Evolutionary conservation across 345 rosid genomes (phyloP), one percentile per base, ranked within the genome.

Genomic region (Abelmoschus esculentus): DNA sequence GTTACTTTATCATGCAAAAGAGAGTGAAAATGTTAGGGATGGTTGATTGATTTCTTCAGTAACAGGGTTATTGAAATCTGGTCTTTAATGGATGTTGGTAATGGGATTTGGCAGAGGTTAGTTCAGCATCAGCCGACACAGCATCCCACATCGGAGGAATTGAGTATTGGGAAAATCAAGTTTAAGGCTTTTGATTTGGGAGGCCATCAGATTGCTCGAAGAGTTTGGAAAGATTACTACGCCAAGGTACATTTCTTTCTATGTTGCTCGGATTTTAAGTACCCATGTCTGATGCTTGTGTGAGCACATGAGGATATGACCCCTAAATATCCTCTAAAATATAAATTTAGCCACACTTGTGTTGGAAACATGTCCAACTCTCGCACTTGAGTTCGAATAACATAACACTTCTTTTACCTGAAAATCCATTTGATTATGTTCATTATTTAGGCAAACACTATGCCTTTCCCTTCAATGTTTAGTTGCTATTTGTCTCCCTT

Each of bases 161-260:
- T 89, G 42, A 86, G 92, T 74, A 89, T 89, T 78, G 96, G 96
- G 14, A 80, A 86, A 75, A 90, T 90, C 79, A 90, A 87, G 78
- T 90, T 90, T 55, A 90, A 90, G 81, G 96, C 91, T 26, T 86
- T 90, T 81, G 96, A 90, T 79, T 86, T 90, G 81, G 93, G 96
- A 3, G 96, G 96, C 46, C 96, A 90, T 77, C 96, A 90, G 81
- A 89, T 87, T 80, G 96, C 93, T 38, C 83, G 96, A 2, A 75
- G 96, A 17, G 96, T 89, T 18, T 89, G 96, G 96, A 89, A 87
- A 73, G 96, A 89, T 82, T 90, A 90, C 77, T 90, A 87, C 67
- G 88, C 96, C 5, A 87, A 90, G 92, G 96, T 86, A 32, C 28
- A 11, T 57, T 58, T 61, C 17, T 69, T 69, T 34, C 28, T 12